phyloP scores from a whole-genome alignment of 1,284 basidiomycete species.

The Binderoboletus segoi region DNA sequence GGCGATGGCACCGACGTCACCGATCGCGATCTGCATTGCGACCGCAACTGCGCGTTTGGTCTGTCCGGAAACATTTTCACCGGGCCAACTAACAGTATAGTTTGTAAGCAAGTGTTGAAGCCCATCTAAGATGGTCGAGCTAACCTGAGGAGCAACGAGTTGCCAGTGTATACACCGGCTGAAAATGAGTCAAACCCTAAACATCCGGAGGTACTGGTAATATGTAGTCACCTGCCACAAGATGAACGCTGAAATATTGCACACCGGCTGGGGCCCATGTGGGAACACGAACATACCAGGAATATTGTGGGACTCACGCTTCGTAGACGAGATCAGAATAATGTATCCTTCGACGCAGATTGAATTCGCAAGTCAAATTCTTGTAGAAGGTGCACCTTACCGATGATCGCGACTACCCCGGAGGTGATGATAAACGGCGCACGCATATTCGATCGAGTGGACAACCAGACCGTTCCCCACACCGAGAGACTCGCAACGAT shows the following conservation, averaged over 20 bases:
- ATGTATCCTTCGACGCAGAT: conserved; percentile 53
- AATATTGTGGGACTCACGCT: conserved; percentile 35
- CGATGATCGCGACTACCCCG: conserved; percentile 57
- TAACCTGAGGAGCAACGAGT: conserved; percentile 54
- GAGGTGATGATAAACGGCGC: conserved; percentile 62
- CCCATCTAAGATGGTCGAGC: too few species aligned
- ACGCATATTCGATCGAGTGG: conserved; percentile 47
- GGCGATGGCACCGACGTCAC: conserved; percentile 65
- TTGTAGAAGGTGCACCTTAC: conserved; percentile 30
- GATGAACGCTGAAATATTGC: conserved; percentile 64
- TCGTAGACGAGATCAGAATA: conserved; percentile 55
- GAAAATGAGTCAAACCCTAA: background rate
- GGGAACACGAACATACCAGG: conserved; percentile 1
- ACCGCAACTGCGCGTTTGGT: conserved; percentile 69
- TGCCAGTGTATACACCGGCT: conserved; percentile 64
- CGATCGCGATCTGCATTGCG: conserved; percentile 69
- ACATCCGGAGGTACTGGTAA: background rate
- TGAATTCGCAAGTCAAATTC: background rate
- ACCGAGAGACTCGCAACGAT: conserved; percentile 52
- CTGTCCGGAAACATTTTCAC: conserved; percentile 73
- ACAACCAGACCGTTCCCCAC: conserved; percentile 52
- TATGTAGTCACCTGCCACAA: conserved; percentile 42
- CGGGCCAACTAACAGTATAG: conserved; percentile 59
- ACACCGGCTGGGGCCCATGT: conserved; percentile 43
- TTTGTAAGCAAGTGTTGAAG: background rate